phyloP scores from a whole-genome alignment of 2,329 filamentous ascomycete genomes.

The Fusarium odoratissimum region DNA sequence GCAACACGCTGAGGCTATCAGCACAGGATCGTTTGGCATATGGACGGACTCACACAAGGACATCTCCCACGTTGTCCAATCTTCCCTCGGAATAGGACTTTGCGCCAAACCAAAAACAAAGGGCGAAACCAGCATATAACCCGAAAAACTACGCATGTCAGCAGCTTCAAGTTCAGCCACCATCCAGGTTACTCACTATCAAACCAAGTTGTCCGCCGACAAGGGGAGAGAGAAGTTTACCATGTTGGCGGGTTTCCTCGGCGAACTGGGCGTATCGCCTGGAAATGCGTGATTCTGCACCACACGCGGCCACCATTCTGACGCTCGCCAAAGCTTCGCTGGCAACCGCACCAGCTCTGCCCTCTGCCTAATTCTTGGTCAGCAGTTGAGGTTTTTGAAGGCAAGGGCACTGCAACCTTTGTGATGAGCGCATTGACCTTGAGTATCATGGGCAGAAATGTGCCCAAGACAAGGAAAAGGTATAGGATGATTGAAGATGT shows the following conservation, averaged over 20 bases:
- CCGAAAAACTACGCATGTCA: constrained; percentile 60
- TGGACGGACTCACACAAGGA: constrained; percentile 62
- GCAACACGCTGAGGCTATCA: constrained; percentile 55
- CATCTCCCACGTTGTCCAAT: constrained; percentile 62
- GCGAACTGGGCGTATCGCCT: constrained; percentile 66
- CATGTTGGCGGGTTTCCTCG: constrained; percentile 63
- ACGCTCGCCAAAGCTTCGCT: constrained; percentile 71
- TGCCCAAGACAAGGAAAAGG: constrained; percentile 60
- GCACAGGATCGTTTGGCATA: not conserved
- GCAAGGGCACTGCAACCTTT: constrained; percentile 45
- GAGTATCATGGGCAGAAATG: constrained; percentile 66
- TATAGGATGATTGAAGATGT: constrained; percentile 68
- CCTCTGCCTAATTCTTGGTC: constrained; percentile 56
- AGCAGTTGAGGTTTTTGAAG: not conserved
- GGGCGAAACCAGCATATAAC: constrained; percentile 63
- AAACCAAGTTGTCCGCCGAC: constrained; percentile 64
- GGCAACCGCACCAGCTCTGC: constrained; percentile 68
- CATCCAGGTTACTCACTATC: constrained; percentile 39
- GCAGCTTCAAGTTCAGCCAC: not conserved
- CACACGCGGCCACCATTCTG: constrained; percentile 72
- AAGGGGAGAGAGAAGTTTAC: constrained; percentile 62
- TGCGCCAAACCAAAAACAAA: constrained; percentile 73
- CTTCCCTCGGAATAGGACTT: constrained; percentile 60
- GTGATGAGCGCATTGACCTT: constrained; percentile 60
- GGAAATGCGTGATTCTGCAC: constrained; percentile 66